Conservation (phyloP, 306 rosid genomes). For the Casuarina cunninghamiana region DNA sequence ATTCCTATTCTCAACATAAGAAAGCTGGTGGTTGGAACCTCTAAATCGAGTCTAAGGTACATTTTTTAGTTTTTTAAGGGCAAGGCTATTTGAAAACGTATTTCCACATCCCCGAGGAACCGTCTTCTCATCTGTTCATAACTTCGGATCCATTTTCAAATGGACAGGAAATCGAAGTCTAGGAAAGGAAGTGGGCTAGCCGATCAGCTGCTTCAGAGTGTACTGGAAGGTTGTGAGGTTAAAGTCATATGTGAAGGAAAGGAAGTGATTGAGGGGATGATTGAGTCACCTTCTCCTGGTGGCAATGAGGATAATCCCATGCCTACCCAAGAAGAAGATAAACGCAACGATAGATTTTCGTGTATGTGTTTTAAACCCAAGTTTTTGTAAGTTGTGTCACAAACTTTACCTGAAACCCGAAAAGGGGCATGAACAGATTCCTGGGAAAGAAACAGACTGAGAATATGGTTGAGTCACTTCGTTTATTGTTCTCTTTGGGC, state of each 20-base stretch:
- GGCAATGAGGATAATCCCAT: slow-evolving; percentile 36
- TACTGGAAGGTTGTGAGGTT: slow-evolving; percentile 54
- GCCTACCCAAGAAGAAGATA: slow-evolving; percentile 27
- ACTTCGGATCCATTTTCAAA: slow-evolving; percentile 6
- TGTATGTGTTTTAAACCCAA: slow-evolving; percentile 62
- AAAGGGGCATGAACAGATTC: slow-evolving; percentile 7
- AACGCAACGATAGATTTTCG: slow-evolving; percentile 40
- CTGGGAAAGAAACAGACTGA: slow-evolving; percentile 33
- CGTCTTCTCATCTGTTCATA: not conserved
- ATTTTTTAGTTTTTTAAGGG: not conserved
- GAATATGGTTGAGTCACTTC: too few relatives aligned
- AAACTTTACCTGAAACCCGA: too few relatives aligned
- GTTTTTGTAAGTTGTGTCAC: not conserved
- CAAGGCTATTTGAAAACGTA: not conserved
- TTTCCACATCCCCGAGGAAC: not conserved
- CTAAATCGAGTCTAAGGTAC: slow-evolving; percentile 66
- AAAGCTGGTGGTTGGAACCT: slow-evolving; percentile 64
- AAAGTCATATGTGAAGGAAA: slow-evolving; percentile 71
- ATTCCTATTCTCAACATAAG: slow-evolving; percentile 61
- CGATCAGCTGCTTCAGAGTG: slow-evolving; percentile 61
- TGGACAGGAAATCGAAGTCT: slow-evolving; percentile 58
- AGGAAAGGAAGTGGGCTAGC: slow-evolving; percentile 62
- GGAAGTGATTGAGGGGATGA: slow-evolving; percentile 37
- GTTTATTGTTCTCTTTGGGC: too few relatives aligned
- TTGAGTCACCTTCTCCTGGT: slow-evolving; percentile 27